phyloP scores from a whole-genome alignment of 148 eudicot genomes.

The Pharnaceum exiguum region DNA sequence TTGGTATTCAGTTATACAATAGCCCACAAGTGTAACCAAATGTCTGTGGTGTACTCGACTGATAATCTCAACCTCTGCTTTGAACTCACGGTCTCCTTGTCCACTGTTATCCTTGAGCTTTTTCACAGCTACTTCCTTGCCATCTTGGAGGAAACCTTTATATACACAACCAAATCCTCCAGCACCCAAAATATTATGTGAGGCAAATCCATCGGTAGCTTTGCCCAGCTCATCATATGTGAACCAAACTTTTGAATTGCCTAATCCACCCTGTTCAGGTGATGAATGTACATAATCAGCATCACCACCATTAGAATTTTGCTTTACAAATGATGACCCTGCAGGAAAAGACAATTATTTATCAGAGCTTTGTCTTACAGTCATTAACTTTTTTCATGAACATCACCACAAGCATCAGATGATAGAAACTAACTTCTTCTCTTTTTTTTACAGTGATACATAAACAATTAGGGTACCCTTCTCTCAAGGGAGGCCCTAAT shows the following conservation, averaged over 20 bases:
- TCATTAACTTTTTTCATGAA: too few relatives aligned
- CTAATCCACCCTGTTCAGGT: constrained; percentile 49
- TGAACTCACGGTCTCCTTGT: constrained; percentile 94
- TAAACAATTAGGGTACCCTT: too few relatives aligned
- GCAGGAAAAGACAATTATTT: neutral
- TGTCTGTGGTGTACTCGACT: constrained; percentile 93
- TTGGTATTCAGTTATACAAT: constrained; percentile 76
- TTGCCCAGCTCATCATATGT: constrained; percentile 62
- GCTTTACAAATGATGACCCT: constrained; percentile 35
- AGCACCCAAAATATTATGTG: constrained; percentile 65
- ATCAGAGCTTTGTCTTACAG: neutral
- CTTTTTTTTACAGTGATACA: too few relatives aligned
- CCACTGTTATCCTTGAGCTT: constrained; percentile 86
- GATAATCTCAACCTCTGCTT: constrained; percentile 96
- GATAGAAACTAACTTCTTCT: too few relatives aligned
- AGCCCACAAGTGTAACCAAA: constrained; percentile 93
- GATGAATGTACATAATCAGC: constrained; percentile 42
- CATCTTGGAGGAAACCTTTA: constrained; percentile 72
- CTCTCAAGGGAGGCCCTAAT: too few relatives aligned
- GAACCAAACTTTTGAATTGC: constrained; percentile 63
- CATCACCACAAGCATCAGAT: too few relatives aligned
- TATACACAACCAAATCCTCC: constrained; percentile 98
- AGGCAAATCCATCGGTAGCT: constrained; percentile 77
- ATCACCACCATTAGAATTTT: constrained; percentile 27
- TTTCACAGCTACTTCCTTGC: constrained; percentile 88